These are phyloP conservation scores for Xylariomycetidae sp. DNA, from an alignment of 2,329 filamentous ascomycete genomes.

Conservation along the genomic window DNA sequence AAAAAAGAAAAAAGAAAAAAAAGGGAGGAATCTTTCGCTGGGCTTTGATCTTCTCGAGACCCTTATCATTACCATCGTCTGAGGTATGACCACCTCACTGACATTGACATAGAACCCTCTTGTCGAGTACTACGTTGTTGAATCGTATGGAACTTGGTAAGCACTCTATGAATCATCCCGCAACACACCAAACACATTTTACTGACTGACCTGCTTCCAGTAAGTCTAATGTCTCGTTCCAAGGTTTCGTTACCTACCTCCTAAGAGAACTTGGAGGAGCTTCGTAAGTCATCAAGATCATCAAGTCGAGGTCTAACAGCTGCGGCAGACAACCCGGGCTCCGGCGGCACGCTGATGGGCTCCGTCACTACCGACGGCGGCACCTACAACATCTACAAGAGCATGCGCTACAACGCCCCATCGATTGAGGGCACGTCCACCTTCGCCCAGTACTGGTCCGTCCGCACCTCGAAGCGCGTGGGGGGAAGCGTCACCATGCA, in stretches of 20 bases:
- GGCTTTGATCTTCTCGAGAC: no score
- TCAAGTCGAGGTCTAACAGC: no score
- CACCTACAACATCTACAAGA: constrained; percentile 31
- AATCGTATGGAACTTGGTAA: constrained; percentile 6
- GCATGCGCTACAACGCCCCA: constrained; percentile 33
- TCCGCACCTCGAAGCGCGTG: constrained; percentile 40
- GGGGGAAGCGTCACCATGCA: constrained; percentile 26
- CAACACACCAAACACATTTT: no score
- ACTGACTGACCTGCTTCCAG: no score
- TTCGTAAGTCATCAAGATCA: no score
- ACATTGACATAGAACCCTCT: background rate
- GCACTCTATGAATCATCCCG: no score
- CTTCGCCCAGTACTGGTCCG: constrained; percentile 47
- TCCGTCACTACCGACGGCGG: constrained; percentile 27
- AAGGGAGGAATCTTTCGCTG: no score
- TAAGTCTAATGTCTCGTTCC: no score
- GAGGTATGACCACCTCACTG: constrained; percentile 7
- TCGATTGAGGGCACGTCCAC: constrained; percentile 42
- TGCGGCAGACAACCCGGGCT: constrained; percentile 38
- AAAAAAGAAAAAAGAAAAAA: no score
- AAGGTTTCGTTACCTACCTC: no score
- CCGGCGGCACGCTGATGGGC: constrained; percentile 29
- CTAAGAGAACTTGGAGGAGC: no score
- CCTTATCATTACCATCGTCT: constrained; percentile 26
- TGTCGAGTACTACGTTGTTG: constrained; percentile 3